Conservation (phyloP, 139 green algal genomes). For the Chlorella sp. region DNA sequence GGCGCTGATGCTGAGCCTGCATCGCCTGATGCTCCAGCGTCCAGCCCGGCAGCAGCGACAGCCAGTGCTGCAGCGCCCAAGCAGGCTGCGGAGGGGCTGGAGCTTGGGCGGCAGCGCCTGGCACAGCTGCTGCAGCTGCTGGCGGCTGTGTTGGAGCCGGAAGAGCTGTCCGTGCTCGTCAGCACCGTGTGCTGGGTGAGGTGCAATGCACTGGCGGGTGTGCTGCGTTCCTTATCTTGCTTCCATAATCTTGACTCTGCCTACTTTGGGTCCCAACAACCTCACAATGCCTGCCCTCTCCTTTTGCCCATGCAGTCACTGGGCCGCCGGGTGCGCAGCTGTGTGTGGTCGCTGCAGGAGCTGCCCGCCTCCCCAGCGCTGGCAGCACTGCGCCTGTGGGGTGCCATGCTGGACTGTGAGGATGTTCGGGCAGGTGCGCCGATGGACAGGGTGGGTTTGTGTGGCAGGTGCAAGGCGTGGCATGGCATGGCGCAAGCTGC, state of each 20-base stretch:
- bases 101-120: constrained; percentile 16
- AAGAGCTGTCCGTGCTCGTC: constrained; percentile 34
- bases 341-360: neutral
- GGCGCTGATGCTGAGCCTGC: neutral
- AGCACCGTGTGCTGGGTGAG: no score
- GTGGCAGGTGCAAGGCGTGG: no score
- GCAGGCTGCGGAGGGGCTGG: neutral
- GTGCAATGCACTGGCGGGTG: no score
- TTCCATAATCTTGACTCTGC: no score
- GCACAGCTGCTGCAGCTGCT: constrained; percentile 40
- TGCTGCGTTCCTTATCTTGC: no score
- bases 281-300: no score
- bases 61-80: neutral
- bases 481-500: no score
- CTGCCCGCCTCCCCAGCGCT: constrained; percentile 13
- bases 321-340: neutral
- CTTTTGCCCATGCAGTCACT: constrained; percentile 11
- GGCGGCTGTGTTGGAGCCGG: constrained; percentile 31
- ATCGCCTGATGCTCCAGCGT: neutral
- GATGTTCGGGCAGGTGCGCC: neutral
- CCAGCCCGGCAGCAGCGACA: neutral
- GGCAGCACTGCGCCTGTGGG: constrained; percentile 29
- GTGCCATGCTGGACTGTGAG: constrained; percentile 26
- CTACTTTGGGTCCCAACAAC: no score
- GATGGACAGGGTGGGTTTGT: no score